Conservation (phyloP, 2,329 filamentous ascomycete species). For the Magnaporthiopsis incrustans region DNA sequence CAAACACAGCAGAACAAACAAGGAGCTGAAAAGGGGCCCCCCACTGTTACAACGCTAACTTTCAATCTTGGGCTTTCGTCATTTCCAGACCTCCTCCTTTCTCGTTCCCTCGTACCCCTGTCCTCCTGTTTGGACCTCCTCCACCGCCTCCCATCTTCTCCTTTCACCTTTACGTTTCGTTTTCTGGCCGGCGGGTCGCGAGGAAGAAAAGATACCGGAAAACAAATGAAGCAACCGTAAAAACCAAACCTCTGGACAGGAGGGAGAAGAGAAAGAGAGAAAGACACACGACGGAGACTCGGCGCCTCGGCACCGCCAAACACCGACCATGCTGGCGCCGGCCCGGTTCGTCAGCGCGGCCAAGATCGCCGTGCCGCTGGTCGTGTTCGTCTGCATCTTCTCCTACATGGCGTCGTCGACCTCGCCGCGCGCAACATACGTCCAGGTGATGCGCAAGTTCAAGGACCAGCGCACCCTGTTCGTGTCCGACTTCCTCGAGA, state of each 20-base stretch:
- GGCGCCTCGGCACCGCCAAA: background rate
- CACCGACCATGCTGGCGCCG: background rate
- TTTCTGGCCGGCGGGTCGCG: too few species aligned
- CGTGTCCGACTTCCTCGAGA: conserved; percentile 23
- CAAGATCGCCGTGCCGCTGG: conserved; percentile 13
- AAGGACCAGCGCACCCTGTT: conserved; percentile 25
- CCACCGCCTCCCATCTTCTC: too few species aligned
- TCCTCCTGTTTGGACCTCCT: background rate
- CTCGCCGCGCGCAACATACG: conserved; percentile 8
- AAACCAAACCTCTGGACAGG: too few species aligned
- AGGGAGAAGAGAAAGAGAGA: background rate
- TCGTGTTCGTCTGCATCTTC: conserved; percentile 15
- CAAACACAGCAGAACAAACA: too few species aligned
- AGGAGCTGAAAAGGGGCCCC: background rate
- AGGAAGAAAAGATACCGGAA: too few species aligned
- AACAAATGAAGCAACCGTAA: background rate
- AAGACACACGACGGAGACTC: background rate
- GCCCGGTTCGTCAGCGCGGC: background rate
- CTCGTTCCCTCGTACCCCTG: background rate
- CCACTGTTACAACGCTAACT: background rate
- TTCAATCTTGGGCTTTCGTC: background rate
- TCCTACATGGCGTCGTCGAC: conserved; percentile 13
- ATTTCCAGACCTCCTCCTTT: background rate
- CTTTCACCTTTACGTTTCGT: background rate
- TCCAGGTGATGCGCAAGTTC: conserved; percentile 19